Percentiles rank a stretch among this genome's conserved stretches.
Evolutionary conservation across 2,329 filamentous ascomycete genomes (phyloP).

Genomic region (Xylaria sp.): DNA sequence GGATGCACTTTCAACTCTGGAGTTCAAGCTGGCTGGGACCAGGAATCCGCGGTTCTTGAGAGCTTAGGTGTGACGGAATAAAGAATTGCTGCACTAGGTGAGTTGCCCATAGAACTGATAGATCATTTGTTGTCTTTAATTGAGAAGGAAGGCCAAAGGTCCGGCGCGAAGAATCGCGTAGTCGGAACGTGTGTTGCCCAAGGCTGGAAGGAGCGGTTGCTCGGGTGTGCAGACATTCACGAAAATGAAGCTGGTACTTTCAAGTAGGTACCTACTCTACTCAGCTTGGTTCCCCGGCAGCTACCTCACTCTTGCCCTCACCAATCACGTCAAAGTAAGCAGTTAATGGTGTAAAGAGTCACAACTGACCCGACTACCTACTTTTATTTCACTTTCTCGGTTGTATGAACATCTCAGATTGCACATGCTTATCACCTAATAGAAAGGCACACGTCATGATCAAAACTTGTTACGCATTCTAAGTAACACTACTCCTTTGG

Average conservation of each 20-base stretch:
- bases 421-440: background rate
- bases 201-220: constrained; percentile 7
- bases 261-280: background rate
- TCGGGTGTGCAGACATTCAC: constrained; percentile 1
- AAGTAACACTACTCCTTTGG: background rate
- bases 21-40: background rate
- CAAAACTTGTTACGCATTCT: background rate
- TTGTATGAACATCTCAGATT: background rate
- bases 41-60: background rate
- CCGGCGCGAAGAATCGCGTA: background rate
- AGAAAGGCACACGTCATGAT: background rate
- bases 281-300: background rate
- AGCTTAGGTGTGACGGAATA: background rate
- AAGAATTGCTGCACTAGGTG: background rate
- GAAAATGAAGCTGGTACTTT: background rate
- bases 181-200: background rate
- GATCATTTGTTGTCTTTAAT: background rate
- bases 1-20: background rate
- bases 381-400: background rate
- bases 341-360: background rate
- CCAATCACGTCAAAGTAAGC: background rate
- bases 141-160: background rate
- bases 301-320: background rate
- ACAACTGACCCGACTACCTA: background rate
- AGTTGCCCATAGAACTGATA: background rate